Conservation (phyloP, 106 monocot species). For the Apostasia ramifera region DNA sequence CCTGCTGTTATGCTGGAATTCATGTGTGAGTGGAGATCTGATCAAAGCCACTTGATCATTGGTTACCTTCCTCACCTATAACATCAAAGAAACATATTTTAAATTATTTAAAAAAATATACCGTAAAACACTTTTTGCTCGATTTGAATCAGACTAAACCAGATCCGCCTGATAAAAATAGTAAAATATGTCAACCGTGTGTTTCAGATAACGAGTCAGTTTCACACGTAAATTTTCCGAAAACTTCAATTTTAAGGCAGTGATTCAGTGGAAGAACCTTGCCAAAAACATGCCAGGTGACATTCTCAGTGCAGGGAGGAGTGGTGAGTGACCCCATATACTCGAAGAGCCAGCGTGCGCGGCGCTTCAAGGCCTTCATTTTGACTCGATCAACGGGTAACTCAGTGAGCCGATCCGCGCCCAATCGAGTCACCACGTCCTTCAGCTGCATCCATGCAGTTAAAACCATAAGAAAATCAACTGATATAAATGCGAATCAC, state of each 20-base stretch:
- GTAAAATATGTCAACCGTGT: too few relatives aligned
- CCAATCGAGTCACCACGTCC: constrained; percentile 24
- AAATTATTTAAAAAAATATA: too few relatives aligned
- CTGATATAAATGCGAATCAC: too few relatives aligned
- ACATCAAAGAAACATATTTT: too few relatives aligned
- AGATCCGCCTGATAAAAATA: too few relatives aligned
- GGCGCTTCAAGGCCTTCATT: constrained; percentile 27
- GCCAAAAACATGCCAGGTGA: constrained; percentile 57
- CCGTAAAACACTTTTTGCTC: too few relatives aligned
- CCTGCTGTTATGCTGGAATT: constrained; percentile 32
- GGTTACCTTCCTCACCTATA: constrained; percentile 35
- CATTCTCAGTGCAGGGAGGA: constrained; percentile 73
- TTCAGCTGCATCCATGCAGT: constrained; percentile 22
- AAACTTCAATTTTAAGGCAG: neutral
- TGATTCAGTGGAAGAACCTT: constrained; percentile 24
- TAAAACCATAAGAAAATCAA: too few relatives aligned
- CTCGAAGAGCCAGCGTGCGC: constrained; percentile 42
- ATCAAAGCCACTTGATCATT: constrained; percentile 22
- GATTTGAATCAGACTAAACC: too few relatives aligned
- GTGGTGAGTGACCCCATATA: constrained; percentile 65
- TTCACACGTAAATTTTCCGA: too few relatives aligned
- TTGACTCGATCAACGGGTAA: constrained; percentile 25
- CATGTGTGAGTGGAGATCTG: constrained; percentile 15
- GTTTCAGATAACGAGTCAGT: too few relatives aligned
- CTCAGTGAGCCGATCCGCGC: constrained; percentile 14